Percentiles rank a stretch among this genome's conserved stretches.
Conservation (phyloP, 345 rosid species). For the Dimocarpus longan region DNA sequence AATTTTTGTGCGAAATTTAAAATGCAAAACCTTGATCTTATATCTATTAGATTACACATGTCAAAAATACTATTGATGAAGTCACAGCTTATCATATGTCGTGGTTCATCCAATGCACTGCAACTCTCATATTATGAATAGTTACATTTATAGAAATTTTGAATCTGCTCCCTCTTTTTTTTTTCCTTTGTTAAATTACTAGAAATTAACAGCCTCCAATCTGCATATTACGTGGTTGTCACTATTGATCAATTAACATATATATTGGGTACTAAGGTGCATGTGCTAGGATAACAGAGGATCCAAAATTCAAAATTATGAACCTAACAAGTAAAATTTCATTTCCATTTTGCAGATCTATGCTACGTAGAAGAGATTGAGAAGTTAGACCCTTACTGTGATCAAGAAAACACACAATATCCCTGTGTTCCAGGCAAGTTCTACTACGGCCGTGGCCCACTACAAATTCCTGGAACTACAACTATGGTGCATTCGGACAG, state of each 20-base stretch:
- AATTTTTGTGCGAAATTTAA: too few species aligned
- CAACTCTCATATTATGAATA: not conserved
- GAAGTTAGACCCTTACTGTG: slow-evolving; percentile 32
- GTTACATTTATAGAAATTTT: too few species aligned
- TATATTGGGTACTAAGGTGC: too few species aligned
- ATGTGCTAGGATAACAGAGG: too few species aligned
- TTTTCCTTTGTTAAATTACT: too few species aligned
- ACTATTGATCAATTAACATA: too few species aligned
- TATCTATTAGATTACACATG: not conserved
- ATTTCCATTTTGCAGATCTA: slow-evolving; percentile 22
- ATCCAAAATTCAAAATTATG: too few species aligned
- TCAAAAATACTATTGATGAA: not conserved
- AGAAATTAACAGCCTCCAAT: too few species aligned
- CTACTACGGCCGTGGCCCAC: slow-evolving; percentile 64
- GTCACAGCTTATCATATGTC: not conserved
- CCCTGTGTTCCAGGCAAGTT: slow-evolving; percentile 38
- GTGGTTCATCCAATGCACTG: not conserved
- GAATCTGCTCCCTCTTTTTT: too few species aligned
- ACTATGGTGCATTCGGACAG: slow-evolving; percentile 52
- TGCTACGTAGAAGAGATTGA: slow-evolving; percentile 36
- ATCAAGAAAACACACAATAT: slow-evolving; percentile 20
- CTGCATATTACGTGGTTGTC: too few species aligned
- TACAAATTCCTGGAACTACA: slow-evolving; percentile 61
- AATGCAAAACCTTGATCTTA: too few species aligned
- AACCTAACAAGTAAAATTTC: too few species aligned